phyloP scores from a whole-genome alignment of 108 stramenopile genomes.

The Epithemia pelagica region DNA sequence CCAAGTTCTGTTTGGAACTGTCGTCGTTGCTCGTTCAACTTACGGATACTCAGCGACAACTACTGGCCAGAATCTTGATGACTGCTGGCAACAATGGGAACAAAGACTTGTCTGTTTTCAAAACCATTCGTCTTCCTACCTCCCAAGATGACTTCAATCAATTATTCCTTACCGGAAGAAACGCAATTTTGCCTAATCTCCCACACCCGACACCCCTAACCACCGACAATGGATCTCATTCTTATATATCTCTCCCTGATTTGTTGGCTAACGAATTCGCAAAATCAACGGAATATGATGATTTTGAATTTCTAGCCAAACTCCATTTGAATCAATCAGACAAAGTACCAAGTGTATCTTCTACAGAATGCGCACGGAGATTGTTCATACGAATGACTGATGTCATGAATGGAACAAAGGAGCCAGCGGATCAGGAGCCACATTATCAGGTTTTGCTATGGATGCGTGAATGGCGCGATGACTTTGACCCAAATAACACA shows the following conservation, averaged over 20 bases:
- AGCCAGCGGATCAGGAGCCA: too few species aligned
- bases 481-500: not conserved
- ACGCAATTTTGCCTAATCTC: not conserved
- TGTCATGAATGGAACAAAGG: too few species aligned
- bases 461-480: not conserved
- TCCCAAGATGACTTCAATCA: not conserved
- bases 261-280: not conserved
- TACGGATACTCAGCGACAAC: not conserved
- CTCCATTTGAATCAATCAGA: not conserved
- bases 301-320: not conserved
- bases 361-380: not conserved
- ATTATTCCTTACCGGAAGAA: not conserved
- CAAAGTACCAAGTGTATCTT: not conserved
- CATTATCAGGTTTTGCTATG: not conserved
- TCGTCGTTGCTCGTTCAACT: not conserved
- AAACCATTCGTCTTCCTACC: not conserved
- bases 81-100: not conserved
- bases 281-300: not conserved
- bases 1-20: not conserved
- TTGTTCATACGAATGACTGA: not conserved
- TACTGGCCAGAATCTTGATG: not conserved
- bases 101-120: not conserved
- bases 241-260: not conserved
- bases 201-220: not conserved
- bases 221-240: not conserved